Evolutionary conservation across 108 stramenopile genomes (phyloP).

Genomic region (Tribonema minus): DNA sequence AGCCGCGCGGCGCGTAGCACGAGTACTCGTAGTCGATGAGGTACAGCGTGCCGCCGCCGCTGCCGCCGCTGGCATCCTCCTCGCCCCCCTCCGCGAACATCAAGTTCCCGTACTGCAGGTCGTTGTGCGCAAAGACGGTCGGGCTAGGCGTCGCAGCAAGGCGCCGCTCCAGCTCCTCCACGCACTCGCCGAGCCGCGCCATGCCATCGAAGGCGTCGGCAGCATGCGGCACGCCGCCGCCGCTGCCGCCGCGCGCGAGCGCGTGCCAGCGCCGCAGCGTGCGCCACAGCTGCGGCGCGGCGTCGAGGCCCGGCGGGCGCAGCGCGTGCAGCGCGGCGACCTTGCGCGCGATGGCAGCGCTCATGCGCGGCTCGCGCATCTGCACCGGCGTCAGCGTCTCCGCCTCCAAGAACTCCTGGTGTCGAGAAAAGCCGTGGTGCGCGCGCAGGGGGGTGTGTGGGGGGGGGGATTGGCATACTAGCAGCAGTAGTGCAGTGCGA

Average conservation of each 20-base stretch:
- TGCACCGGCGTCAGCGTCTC: background rate
- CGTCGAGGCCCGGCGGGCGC: background rate
- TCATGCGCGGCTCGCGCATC: background rate
- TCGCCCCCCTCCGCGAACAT: background rate
- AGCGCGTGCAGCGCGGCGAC: background rate
- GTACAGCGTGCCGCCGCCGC: slow-evolving; percentile 4
- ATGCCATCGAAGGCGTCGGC: no score
- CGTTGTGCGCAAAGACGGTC: slow-evolving; percentile 59
- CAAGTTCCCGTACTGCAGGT: slow-evolving; percentile 48
- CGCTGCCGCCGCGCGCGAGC: background rate
- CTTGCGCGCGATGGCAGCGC: background rate
- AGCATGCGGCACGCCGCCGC: background rate
- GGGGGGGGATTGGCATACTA: no score
- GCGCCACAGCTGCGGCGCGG: background rate
- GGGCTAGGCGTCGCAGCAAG: background rate
- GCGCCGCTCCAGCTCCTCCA: background rate
- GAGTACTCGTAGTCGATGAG: slow-evolving; percentile 65
- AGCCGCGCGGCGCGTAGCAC: slow-evolving; percentile 58
- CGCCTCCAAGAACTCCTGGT: background rate
- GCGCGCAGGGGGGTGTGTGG: no score
- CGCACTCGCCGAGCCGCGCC: background rate
- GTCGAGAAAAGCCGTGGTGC: no score
- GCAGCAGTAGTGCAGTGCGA: no score
- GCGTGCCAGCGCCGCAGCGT: background rate
- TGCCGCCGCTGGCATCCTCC: background rate